Evolutionary conservation across 495 filamentous ascomycete species (phyloP).

Genomic region (Chaetomium fimeti): DNA sequence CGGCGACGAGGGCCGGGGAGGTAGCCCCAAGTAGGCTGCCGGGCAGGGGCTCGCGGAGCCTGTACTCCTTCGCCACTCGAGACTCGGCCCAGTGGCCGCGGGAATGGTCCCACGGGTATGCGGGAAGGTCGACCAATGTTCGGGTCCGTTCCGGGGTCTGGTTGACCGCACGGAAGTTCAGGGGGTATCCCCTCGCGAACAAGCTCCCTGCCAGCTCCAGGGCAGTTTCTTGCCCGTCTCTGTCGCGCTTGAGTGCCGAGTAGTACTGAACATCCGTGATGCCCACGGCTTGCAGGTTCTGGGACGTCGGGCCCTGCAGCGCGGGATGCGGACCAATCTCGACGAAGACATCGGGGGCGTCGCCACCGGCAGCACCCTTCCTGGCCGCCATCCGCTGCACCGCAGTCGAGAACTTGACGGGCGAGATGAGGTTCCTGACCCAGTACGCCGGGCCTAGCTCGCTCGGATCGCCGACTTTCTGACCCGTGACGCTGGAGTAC

Average conservation of each 20-base stretch:
- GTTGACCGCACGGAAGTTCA: neutral
- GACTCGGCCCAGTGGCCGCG: neutral
- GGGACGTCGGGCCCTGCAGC: neutral
- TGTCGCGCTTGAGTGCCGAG: neutral
- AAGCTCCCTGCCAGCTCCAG: neutral
- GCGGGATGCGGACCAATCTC: neutral
- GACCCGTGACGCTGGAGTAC: neutral
- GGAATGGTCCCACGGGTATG: neutral
- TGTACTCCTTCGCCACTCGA: neutral
- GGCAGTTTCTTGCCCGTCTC: neutral
- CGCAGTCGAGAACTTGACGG: constrained; percentile 1
- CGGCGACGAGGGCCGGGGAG: neutral
- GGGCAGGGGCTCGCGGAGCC: neutral
- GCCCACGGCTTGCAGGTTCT: neutral
- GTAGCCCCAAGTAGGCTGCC: neutral
- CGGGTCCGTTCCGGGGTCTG: neutral
- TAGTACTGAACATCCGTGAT: neutral
- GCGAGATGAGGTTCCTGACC: constrained; percentile 1
- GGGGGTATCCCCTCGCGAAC: neutral
- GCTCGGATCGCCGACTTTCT: neutral
- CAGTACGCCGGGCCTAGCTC: neutral
- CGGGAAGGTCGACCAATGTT: neutral
- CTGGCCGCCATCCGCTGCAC: neutral
- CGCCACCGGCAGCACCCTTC: neutral
- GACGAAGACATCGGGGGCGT: neutral